Evolutionary conservation across 2,329 filamentous ascomycete species (phyloP), one percentile per base, ranked within the genome.

Genomic region (Fusarium sp.): DNA sequence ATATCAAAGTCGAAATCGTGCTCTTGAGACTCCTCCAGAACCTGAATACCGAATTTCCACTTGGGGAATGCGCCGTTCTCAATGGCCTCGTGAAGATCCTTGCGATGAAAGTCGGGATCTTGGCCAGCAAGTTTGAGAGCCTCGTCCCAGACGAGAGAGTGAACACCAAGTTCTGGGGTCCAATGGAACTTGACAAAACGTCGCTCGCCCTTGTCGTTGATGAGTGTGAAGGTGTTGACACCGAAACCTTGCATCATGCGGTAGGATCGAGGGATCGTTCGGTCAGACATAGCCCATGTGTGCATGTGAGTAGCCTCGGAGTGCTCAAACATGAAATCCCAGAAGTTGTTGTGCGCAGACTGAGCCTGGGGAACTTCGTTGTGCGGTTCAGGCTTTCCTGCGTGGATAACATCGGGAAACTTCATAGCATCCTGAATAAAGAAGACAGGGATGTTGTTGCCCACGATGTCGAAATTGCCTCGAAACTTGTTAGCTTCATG

Each of bases 181-280:
- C 87, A 94, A 77, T 91, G 88, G 77, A 94, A 94, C 80, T 95
- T 95, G 78, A 93, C 90, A 70, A 94, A 94, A 60, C 87, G 84
- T 2, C 90, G 85, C 76, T 92, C 87, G 24, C 91, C 91, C 69
- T 91, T 85, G 25, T 84, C 86, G 65, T 94, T 94, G 65, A 84
- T 83, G 4, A 94, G 84, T 0, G 87, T 91, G 74, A 85, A 95
- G 0, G 93, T 94, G 79, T 95, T 94, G 72, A 95, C 92, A 57
- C 92, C 92, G 61, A 94, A 95, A 0, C 92, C 92, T 71, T 95
- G 91, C 91, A 95, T 94, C 91, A 94, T 94, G 25, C 92, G 89
- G 80, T 86, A 94, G 0, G 90, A 93, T 4, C 91, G 87, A 2
- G 92, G 92, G 59, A 93, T 93, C 0, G 85, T 84, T 29, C 91